These are phyloP conservation scores for Colletotrichum endophyticum DNA, from an alignment of 2,329 filamentous ascomycete species.

Conservation along the genomic window DNA sequence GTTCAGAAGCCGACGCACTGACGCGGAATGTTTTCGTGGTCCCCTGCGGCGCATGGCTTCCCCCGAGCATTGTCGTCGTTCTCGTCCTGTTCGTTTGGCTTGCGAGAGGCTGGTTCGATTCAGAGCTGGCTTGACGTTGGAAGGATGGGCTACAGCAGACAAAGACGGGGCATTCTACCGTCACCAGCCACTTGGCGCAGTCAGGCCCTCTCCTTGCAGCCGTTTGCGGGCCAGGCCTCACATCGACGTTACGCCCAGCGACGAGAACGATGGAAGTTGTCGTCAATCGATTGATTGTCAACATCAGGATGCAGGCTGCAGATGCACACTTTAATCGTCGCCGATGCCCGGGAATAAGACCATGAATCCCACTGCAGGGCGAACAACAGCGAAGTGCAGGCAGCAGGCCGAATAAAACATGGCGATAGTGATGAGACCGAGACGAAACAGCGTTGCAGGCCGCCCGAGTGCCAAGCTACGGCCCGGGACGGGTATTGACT, in stretches of 20 bases:
- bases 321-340: not conserved
- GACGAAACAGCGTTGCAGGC: constrained; percentile 9
- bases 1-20: not conserved
- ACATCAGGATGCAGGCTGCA: not conserved
- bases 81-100: not conserved
- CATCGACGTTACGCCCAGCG: not conserved
- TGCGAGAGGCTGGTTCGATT: not conserved
- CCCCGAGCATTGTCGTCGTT: not conserved
- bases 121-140: not conserved
- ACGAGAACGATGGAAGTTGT: not conserved
- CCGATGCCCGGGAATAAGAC: not conserved
- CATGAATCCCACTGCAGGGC: not conserved
- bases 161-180: not conserved
- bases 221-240: not conserved
- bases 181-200: not conserved
- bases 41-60: not conserved
- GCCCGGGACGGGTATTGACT: not conserved
- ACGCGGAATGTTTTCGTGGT: not conserved
- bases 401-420: not conserved
- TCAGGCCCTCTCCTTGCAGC: not conserved
- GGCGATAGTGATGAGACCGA: not conserved
- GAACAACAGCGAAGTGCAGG: not conserved
- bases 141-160: not conserved
- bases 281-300: not conserved
- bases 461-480: not conserved